Percentiles rank a stretch among this genome's conserved stretches.
phyloP scores from a whole-genome alignment of 2,329 filamentous ascomycete genomes.

The Pyrenophora tritici-repentis region DNA sequence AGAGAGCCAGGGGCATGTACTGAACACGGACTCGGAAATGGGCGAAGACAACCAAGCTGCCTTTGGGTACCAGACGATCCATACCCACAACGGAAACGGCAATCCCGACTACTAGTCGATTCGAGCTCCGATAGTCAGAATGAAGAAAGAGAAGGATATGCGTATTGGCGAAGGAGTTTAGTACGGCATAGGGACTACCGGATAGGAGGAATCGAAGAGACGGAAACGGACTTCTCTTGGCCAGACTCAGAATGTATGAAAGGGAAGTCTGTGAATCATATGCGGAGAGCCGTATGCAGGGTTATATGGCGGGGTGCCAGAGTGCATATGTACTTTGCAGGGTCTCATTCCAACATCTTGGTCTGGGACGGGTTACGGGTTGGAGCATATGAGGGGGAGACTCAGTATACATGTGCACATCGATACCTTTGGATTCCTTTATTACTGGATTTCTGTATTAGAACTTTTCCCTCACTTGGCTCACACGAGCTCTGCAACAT shows the following conservation, averaged over 20 bases:
- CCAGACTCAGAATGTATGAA: conserved; percentile 28
- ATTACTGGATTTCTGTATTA: conserved; percentile 27
- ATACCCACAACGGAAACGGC: conserved; percentile 51
- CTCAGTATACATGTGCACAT: conserved; percentile 12
- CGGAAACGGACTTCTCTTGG: neutral
- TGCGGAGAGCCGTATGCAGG: conserved; percentile 4
- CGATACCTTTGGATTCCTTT: conserved; percentile 18
- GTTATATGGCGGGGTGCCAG: conserved; percentile 1
- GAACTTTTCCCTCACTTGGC: conserved; percentile 21
- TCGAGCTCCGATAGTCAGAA: conserved; percentile 22
- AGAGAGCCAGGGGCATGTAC: conserved; percentile 50
- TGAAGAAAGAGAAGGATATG: neutral
- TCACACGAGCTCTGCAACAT: conserved; percentile 22
- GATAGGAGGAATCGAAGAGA: conserved; percentile 11
- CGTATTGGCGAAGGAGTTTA: conserved; percentile 11
- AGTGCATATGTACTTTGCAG: conserved; percentile 1
- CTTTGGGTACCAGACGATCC: conserved; percentile 50
- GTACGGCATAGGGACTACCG: conserved; percentile 26
- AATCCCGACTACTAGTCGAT: conserved; percentile 43
- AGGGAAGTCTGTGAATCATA: conserved; percentile 5
- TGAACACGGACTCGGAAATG: conserved; percentile 52
- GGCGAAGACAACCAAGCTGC: conserved; percentile 48
- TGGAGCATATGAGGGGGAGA: conserved; percentile 6
- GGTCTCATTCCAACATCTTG: neutral
- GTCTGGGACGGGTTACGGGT: conserved; percentile 6